Evolutionary conservation across 441 rosid species (phyloP).

Genomic region (Adansonia grandidieri): DNA sequence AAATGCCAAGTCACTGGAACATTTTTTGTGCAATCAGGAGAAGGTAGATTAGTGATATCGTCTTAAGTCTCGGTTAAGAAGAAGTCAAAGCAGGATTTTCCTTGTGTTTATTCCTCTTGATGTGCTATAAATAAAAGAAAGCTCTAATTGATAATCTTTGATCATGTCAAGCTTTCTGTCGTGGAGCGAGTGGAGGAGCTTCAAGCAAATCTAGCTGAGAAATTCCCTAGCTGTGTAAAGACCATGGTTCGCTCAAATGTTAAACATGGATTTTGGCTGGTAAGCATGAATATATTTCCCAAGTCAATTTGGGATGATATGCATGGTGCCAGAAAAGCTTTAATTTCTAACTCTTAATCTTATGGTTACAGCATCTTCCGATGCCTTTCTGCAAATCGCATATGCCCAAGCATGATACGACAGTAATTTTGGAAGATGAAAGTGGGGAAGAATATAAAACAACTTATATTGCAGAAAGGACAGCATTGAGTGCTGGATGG

Average conservation of each 20-base stretch:
- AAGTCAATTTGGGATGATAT: conserved; percentile 24
- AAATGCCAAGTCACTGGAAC: background rate
- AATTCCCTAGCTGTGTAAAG: conserved; percentile 54
- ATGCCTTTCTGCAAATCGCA: conserved; percentile 56
- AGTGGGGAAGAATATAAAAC: conserved; percentile 46
- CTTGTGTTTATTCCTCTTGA: background rate
- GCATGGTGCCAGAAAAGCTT: background rate
- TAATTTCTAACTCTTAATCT: conserved; percentile 10
- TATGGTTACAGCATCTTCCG: conserved; percentile 52
- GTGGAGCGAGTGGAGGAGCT: conserved; percentile 22
- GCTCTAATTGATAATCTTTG: conserved; percentile 2
- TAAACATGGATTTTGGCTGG: conserved; percentile 60
- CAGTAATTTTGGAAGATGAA: conserved; percentile 50
- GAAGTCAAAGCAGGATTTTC: conserved; percentile 5
- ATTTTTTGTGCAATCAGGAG: background rate
- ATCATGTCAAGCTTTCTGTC: conserved; percentile 18
- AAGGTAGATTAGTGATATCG: background rate
- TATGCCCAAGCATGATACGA: conserved; percentile 54
- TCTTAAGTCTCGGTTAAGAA: background rate
- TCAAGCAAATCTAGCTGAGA: conserved; percentile 29
- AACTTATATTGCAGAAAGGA: conserved; percentile 55
- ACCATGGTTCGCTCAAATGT: conserved; percentile 61
- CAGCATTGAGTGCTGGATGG: conserved; percentile 71
- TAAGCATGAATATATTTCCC: conserved; percentile 32
- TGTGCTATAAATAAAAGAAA: background rate